Conservation (phyloP, 352 stramenopile species). For the Phytophthora boehmeriae region DNA sequence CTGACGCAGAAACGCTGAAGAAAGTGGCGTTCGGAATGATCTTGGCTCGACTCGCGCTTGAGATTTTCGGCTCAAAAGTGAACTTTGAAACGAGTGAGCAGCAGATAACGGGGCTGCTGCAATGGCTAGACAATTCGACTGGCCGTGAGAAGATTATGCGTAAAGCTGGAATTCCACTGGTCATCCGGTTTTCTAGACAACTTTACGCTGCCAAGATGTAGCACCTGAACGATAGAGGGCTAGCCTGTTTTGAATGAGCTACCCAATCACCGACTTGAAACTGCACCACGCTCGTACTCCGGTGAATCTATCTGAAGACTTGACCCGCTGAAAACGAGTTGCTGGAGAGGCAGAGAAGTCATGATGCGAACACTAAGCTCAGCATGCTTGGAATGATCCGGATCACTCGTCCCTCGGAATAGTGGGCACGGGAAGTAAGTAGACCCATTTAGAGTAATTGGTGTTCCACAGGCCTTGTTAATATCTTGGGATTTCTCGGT, state of each 20-base stretch:
- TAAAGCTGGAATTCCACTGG: conserved; percentile 63
- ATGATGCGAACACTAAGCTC: conserved; percentile 32
- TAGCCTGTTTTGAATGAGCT: conserved; percentile 1
- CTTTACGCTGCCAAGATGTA: conserved; percentile 52
- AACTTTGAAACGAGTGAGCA: conserved; percentile 77
- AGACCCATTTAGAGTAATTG: neutral
- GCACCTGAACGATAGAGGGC: neutral
- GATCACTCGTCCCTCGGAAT: conserved; percentile 1
- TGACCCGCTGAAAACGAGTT: conserved; percentile 45
- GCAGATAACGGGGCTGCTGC: conserved; percentile 71
- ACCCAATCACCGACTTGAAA: too few relatives aligned
- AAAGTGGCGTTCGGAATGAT: conserved; percentile 75
- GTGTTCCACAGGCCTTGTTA: neutral
- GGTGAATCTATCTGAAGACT: conserved; percentile 20
- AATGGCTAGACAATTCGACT: conserved; percentile 80
- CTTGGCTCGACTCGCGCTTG: conserved; percentile 67
- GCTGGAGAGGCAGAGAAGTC: conserved; percentile 25
- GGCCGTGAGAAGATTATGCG: conserved; percentile 74
- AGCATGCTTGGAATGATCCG: neutral
- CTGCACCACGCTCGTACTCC: neutral
- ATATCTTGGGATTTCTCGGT: neutral
- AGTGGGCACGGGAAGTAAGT: conserved; percentile 39
- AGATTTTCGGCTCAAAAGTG: conserved; percentile 63
- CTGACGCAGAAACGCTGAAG: conserved; percentile 71
- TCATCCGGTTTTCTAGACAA: conserved; percentile 78